Conservation (phyloP, 2,329 filamentous ascomycete species). For the Hirsutella thompsonii region DNA sequence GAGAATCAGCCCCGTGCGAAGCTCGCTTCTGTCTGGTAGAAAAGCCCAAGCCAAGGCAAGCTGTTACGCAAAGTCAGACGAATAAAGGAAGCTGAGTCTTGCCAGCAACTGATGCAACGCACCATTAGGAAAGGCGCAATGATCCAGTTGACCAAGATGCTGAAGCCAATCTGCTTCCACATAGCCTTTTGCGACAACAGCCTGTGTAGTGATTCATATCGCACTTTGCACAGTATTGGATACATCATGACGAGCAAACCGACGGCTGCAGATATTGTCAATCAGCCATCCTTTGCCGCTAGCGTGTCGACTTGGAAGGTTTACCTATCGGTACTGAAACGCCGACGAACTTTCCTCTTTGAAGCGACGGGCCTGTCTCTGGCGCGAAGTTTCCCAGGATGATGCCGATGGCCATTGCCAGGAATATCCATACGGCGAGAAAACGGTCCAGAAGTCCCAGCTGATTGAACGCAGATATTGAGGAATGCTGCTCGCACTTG, state of each 20-base stretch:
- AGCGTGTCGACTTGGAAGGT: background rate
- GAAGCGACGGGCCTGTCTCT: conserved; percentile 44
- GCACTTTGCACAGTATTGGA: conserved; percentile 78
- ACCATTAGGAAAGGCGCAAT: conserved; percentile 75
- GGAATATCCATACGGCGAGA: conserved; percentile 60
- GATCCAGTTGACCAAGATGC: conserved; percentile 70
- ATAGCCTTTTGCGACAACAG: conserved; percentile 47
- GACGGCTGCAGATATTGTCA: conserved; percentile 37
- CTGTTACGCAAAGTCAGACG: conserved; percentile 20
- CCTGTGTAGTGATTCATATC: conserved; percentile 60
- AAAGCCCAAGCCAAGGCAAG: conserved; percentile 56
- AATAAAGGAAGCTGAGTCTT: background rate
- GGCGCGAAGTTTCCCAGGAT: conserved; percentile 65
- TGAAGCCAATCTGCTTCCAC: conserved; percentile 72
- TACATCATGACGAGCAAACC: conserved; percentile 90
- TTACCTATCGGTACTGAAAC: conserved; percentile 53
- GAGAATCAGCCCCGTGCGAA: conserved; percentile 60
- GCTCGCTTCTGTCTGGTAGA: conserved; percentile 41
- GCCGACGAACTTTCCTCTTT: conserved; percentile 60
- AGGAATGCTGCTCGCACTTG: background rate
- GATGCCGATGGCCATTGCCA: conserved; percentile 67
- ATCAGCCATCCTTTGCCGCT: background rate
- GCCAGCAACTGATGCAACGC: too few species aligned
- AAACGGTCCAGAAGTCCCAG: conserved; percentile 50
- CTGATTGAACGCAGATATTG: conserved; percentile 33